phyloP scores from a whole-genome alignment of 2,329 filamentous ascomycete species.

The Xylaria sp. region DNA sequence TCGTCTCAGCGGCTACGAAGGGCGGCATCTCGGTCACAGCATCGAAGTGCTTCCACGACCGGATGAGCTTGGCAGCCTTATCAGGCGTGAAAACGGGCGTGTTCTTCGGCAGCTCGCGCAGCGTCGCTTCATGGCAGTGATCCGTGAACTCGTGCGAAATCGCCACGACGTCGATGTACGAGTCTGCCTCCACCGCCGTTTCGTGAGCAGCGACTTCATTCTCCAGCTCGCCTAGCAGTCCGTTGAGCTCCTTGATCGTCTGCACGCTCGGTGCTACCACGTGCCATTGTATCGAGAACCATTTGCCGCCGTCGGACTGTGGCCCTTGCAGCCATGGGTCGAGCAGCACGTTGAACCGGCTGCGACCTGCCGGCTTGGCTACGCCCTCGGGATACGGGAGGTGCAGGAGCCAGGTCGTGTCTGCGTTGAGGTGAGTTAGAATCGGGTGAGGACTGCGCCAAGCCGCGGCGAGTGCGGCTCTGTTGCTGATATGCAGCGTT shows the following conservation, averaged over 20 bases:
- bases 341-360: slow-evolving; percentile 69
- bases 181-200: slow-evolving; percentile 35
- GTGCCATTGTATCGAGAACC: slow-evolving; percentile 75
- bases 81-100: slow-evolving; percentile 70
- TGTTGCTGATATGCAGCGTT: slow-evolving; percentile 33
- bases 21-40: slow-evolving; percentile 61
- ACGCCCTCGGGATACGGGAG: slow-evolving; percentile 62
- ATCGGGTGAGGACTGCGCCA: slow-evolving; percentile 50
- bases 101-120: slow-evolving; percentile 62
- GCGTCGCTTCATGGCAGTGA: slow-evolving; percentile 72
- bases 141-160: slow-evolving; percentile 76
- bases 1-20: slow-evolving; percentile 51
- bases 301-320: slow-evolving; percentile 71
- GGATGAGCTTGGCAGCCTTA: slow-evolving; percentile 67
- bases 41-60: slow-evolving; percentile 69
- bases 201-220: slow-evolving; percentile 14
- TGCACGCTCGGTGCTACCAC: slow-evolving; percentile 63
- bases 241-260: slow-evolving; percentile 66
- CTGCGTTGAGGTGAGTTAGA: slow-evolving; percentile 73
- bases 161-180: slow-evolving; percentile 67
- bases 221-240: slow-evolving; percentile 62
- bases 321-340: slow-evolving; percentile 73
- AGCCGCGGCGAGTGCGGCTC: slow-evolving; percentile 19
- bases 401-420: slow-evolving; percentile 75
- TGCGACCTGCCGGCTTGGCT: slow-evolving; percentile 50